Conservation (phyloP, 2,329 filamentous ascomycete genomes). For the Westerdykella aurantiaca region DNA sequence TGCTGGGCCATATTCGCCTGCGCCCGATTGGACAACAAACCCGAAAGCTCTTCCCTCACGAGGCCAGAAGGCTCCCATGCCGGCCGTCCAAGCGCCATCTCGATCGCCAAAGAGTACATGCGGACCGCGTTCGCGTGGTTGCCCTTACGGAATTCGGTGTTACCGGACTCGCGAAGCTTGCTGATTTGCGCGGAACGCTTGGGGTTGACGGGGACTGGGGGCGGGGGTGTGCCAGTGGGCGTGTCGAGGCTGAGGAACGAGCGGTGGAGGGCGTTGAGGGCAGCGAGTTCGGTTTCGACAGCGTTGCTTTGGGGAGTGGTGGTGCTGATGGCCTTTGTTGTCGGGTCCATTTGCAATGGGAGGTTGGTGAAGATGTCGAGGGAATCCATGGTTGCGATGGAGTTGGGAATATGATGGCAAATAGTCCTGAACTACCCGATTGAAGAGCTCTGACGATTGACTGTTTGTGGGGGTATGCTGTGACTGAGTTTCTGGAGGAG, state of each 20-base stretch:
- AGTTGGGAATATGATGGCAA: background rate
- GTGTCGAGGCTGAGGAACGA: constrained; percentile 60
- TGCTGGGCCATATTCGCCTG: constrained; percentile 82
- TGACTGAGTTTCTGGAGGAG: background rate
- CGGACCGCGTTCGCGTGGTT: constrained; percentile 69
- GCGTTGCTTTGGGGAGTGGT: constrained; percentile 35
- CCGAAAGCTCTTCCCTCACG: constrained; percentile 76
- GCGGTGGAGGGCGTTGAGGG: constrained; percentile 75
- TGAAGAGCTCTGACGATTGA: background rate
- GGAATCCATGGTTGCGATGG: constrained; percentile 26
- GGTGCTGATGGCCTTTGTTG: constrained; percentile 65
- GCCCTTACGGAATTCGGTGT: constrained; percentile 73
- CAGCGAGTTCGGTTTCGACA: constrained; percentile 50
- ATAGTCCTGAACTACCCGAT: background rate
- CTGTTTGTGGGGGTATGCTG: background rate
- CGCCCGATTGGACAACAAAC: constrained; percentile 77
- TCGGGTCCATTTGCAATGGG: constrained; percentile 73
- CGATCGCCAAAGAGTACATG: constrained; percentile 77
- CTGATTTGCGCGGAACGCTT: constrained; percentile 82
- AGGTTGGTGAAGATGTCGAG: constrained; percentile 72
- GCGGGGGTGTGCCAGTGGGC: constrained; percentile 65
- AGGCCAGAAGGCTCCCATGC: constrained; percentile 82
- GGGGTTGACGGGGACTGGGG: constrained; percentile 85
- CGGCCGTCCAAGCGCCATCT: constrained; percentile 79
- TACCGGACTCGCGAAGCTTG: constrained; percentile 87